phyloP scores from a whole-genome alignment of 116 monocot species.

The Dioscorea cayenensis region DNA sequence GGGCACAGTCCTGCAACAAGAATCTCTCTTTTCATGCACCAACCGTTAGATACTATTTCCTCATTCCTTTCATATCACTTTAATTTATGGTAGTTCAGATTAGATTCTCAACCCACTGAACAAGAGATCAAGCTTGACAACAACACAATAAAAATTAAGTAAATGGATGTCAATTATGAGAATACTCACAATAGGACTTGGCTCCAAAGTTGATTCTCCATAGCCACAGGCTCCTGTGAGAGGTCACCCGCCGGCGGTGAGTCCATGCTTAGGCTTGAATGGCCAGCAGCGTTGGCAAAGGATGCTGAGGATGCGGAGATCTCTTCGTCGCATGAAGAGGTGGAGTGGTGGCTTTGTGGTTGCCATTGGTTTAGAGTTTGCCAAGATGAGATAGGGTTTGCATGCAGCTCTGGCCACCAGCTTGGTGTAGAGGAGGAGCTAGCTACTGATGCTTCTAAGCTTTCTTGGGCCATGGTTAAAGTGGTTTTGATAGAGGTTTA shows the following conservation, averaged over 20 bases:
- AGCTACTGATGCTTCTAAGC: conserved; percentile 49
- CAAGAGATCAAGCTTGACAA: neutral
- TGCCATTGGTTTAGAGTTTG: conserved; percentile 39
- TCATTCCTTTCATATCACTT: neutral
- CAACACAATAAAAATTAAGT: neutral
- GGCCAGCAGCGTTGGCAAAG: conserved; percentile 22
- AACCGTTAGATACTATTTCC: neutral
- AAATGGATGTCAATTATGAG: neutral
- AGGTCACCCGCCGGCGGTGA: conserved; percentile 21
- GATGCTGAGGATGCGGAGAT: conserved; percentile 37
- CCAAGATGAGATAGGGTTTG: conserved; percentile 32
- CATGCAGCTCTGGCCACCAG: conserved; percentile 52
- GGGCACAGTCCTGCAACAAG: neutral
- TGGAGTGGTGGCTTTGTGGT: conserved; percentile 11
- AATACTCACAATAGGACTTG: conserved; percentile 75
- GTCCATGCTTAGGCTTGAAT: conserved; percentile 13
- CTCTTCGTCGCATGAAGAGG: conserved; percentile 26
- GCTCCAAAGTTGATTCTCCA: conserved; percentile 72
- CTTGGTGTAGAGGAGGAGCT: conserved; percentile 36
- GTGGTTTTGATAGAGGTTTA: conserved; percentile 12
- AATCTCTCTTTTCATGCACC: conserved; percentile 1
- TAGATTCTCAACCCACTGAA: neutral
- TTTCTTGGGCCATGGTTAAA: conserved; percentile 45
- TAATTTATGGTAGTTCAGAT: neutral
- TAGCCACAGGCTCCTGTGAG: conserved; percentile 20